These are phyloP conservation scores for Mycena metata DNA, from an alignment of 768 basidiomycete genomes.

Conservation along the genomic window DNA sequence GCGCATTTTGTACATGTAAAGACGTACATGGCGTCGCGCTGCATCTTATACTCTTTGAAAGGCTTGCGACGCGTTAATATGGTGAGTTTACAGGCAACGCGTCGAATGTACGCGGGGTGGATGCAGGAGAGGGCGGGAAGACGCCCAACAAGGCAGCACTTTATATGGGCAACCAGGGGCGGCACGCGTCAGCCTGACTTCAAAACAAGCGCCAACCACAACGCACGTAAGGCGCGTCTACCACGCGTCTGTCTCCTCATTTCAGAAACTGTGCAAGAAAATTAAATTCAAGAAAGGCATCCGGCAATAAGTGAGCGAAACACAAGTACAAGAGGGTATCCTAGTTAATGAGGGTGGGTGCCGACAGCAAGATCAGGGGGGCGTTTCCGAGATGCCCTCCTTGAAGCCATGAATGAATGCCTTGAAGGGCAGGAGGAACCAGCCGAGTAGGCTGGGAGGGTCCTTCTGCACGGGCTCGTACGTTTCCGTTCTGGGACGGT, in stretches of 20 bases:
- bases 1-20: neutral
- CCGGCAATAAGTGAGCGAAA: conserved; percentile 18
- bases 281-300: conserved; percentile 11
- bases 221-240: conserved; percentile 36
- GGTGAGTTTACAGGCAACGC: neutral
- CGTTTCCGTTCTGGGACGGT: conserved; percentile 65
- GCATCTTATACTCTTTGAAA: neutral
- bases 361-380: conserved; percentile 28
- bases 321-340: conserved; percentile 26
- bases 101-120: neutral
- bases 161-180: conserved; percentile 6
- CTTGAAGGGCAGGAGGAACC: conserved; percentile 74
- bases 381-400: conserved; percentile 60
- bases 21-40: conserved; percentile 16
- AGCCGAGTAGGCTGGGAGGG: conserved; percentile 63
- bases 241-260: conserved; percentile 11
- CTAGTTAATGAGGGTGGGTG: conserved; percentile 25
- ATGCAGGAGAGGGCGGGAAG: neutral
- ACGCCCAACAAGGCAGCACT: neutral
- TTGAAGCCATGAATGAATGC: conserved; percentile 78
- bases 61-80: neutral
- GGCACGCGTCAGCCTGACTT: neutral
- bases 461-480: conserved; percentile 61
- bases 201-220: conserved; percentile 14
- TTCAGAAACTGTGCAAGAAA: conserved; percentile 10